phyloP scores from a whole-genome alignment of 169 alveolate genomes.

The Plasmodium reichenowi region DNA sequence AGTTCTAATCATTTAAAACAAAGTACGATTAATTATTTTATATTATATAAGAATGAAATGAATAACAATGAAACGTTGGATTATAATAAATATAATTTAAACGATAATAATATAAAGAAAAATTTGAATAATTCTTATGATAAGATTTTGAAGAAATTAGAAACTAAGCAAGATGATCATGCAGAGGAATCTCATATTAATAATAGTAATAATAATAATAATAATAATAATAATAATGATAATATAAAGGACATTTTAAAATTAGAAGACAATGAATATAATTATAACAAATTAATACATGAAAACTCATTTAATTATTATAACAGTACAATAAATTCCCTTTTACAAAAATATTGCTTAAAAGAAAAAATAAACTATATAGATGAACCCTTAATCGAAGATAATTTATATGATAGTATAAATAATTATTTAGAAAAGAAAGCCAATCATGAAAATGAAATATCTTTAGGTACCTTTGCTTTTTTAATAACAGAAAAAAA shows the following conservation, averaged over 20 bases:
- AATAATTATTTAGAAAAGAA: constrained; percentile 22
- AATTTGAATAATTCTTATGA: not conserved
- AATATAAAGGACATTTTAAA: not conserved
- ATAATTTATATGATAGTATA: constrained; percentile 28
- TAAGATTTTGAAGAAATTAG: not conserved
- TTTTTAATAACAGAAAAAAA: constrained; percentile 33
- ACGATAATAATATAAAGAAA: not conserved
- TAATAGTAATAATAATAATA: not conserved
- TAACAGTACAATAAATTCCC: constrained; percentile 31
- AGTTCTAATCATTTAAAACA: constrained; percentile 22
- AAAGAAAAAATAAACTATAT: constrained; percentile 66
- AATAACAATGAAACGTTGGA: not conserved
- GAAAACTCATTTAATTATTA: constrained; percentile 19
- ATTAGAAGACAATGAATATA: not conserved
- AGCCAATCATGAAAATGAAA: not conserved
- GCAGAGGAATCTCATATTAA: not conserved
- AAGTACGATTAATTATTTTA: constrained; percentile 42
- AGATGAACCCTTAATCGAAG: constrained; percentile 14
- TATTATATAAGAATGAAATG: constrained; percentile 19
- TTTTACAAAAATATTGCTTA: constrained; percentile 45
- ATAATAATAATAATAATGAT: not conserved
- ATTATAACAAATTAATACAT: not conserved
- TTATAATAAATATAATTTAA: not conserved
- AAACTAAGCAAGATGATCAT: not conserved
- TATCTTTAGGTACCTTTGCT: constrained; percentile 45